phyloP scores from a whole-genome alignment of 768 basidiomycete genomes.

The Trametes punicea region DNA sequence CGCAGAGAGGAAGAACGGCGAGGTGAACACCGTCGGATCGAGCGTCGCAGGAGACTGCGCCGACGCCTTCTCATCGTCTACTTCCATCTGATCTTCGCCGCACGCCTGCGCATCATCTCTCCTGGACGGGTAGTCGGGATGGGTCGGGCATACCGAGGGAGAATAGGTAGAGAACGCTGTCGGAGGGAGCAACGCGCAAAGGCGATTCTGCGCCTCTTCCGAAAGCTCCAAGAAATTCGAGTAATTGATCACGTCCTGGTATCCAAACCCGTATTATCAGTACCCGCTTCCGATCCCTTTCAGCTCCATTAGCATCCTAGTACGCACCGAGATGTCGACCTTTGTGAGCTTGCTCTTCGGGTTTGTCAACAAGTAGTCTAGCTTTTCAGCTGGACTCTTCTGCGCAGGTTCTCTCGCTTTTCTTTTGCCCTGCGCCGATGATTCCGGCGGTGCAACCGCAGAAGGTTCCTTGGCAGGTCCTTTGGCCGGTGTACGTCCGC shows the following conservation, averaged over 20 bases:
- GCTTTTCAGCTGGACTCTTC: conserved; percentile 33
- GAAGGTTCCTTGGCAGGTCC: background rate
- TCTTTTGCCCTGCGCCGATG: conserved; percentile 1
- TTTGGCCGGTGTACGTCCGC: conserved; percentile 14
- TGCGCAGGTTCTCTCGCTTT: conserved; percentile 12
- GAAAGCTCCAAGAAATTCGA: conserved; percentile 27
- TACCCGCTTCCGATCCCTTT: background rate
- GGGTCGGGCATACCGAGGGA: conserved; percentile 22
- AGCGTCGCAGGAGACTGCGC: conserved; percentile 24
- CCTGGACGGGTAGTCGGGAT: conserved; percentile 21
- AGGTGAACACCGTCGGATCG: conserved; percentile 44
- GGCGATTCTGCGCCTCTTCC: conserved; percentile 23
- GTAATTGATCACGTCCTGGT: conserved; percentile 25
- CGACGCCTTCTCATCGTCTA: background rate
- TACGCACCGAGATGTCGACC: conserved; percentile 46
- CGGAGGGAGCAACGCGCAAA: conserved; percentile 28
- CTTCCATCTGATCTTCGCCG: conserved; percentile 11
- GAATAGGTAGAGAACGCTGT: conserved; percentile 27
- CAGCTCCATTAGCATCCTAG: background rate
- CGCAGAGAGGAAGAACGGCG: conserved; percentile 51
- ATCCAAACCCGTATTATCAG: background rate
- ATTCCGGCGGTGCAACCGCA: background rate
- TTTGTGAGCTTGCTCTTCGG: conserved; percentile 47
- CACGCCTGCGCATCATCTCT: background rate
- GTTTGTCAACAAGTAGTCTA: conserved; percentile 41